Evolutionary conservation across 148 eudicot species (phyloP).

Genomic region (Fagopyrum tataricum): DNA sequence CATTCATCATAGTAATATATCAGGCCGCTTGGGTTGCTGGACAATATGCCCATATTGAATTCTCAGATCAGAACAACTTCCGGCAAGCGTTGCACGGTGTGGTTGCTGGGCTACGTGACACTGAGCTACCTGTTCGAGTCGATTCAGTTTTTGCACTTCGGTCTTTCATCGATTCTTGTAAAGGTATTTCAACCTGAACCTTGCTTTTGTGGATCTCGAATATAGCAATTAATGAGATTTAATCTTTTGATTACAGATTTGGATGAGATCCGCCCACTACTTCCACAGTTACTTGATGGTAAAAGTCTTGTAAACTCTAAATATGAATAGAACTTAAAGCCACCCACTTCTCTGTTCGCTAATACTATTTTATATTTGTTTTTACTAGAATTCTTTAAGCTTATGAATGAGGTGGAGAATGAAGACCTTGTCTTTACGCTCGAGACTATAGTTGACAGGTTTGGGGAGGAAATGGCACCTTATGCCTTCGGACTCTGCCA

Average conservation of each 20-base stretch:
- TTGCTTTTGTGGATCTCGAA: neutral
- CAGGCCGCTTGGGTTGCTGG: slow-evolving; percentile 99
- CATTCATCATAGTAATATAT: slow-evolving; percentile 4
- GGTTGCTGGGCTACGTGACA: slow-evolving; percentile 92
- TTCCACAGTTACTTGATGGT: slow-evolving; percentile 97
- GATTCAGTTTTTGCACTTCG: slow-evolving; percentile 97
- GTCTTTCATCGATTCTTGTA: slow-evolving; percentile 97
- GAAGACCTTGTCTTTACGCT: slow-evolving; percentile 99
- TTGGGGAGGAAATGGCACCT: slow-evolving; percentile 99
- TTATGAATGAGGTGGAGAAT: slow-evolving; percentile 98
- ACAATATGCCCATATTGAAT: slow-evolving; percentile 88
- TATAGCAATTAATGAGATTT: neutral
- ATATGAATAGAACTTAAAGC: neutral
- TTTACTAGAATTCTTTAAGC: slow-evolving; percentile 79
- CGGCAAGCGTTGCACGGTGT: slow-evolving; percentile 87
- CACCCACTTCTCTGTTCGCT: neutral
- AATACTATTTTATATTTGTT: neutral
- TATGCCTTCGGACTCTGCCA: slow-evolving; percentile 98
- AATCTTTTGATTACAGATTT: slow-evolving; percentile 44
- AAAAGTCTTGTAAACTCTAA: slow-evolving; percentile 9
- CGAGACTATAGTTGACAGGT: slow-evolving; percentile 97
- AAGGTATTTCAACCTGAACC: slow-evolving; percentile 36
- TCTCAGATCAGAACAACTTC: slow-evolving; percentile 83
- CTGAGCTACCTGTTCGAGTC: slow-evolving; percentile 96
- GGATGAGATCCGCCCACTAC: slow-evolving; percentile 89